phyloP scores from a whole-genome alignment of 768 basidiomycete genomes.

The Saitozyma sp. region DNA sequence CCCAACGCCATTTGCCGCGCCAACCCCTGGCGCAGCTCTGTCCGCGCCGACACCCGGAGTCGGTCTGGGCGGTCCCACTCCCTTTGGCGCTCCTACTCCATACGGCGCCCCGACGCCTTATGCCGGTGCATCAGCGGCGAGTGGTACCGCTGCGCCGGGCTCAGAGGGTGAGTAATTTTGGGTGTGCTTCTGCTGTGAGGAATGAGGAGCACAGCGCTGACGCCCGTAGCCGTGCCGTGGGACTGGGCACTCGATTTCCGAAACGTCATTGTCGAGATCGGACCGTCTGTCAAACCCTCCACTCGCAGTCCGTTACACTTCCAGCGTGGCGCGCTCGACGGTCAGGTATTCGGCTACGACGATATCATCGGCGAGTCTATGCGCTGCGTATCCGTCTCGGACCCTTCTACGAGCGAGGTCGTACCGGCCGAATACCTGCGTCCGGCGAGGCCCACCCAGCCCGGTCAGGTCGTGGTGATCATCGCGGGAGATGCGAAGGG shows the following conservation, averaged over 20 bases:
- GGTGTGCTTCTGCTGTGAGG: too few species aligned
- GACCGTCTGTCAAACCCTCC: conserved; percentile 22
- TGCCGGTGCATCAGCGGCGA: conserved; percentile 2
- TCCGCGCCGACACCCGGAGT: conserved; percentile 53
- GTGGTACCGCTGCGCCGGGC: not conserved
- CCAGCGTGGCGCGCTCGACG: conserved; percentile 40
- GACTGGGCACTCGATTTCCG: conserved; percentile 49
- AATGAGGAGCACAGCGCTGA: too few species aligned
- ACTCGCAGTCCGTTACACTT: conserved; percentile 42
- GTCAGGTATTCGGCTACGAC: conserved; percentile 36
- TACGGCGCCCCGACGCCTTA: conserved; percentile 25
- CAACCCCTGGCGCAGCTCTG: conserved; percentile 53
- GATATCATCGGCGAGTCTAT: conserved; percentile 17
- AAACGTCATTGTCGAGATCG: conserved; percentile 46
- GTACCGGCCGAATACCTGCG: conserved; percentile 44
- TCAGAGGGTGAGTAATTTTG: not conserved
- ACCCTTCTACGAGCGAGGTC: conserved; percentile 27
- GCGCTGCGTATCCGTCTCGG: conserved; percentile 27
- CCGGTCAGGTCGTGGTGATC: conserved; percentile 36
- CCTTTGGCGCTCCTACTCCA: conserved; percentile 44
- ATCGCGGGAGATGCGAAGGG: conserved; percentile 38
- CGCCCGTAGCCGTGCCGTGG: conserved; percentile 24
- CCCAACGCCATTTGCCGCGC: conserved; percentile 48
- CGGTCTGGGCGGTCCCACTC: conserved; percentile 42
- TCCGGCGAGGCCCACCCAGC: conserved; percentile 37